These are phyloP conservation scores for Beta corolliflora DNA, from an alignment of 179 eudicot species.

Conservation along the genomic window DNA sequence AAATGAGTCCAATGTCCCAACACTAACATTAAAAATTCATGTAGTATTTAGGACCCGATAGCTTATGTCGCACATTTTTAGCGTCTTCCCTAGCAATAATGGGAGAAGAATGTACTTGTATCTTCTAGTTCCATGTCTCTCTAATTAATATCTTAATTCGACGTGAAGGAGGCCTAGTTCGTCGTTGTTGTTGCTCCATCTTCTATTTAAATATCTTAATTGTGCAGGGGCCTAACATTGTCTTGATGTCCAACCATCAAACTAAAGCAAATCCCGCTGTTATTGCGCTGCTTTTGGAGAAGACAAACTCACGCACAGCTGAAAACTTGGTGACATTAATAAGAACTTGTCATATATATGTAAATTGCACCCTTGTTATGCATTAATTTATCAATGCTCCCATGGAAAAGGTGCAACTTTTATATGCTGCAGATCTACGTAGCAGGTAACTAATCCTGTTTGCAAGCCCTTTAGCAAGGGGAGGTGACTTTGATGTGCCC, in stretches of 20 bases:
- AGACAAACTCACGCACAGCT: conserved; percentile 60
- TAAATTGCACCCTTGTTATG: conserved; percentile 21
- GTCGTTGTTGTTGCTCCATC: neutral
- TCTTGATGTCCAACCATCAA: conserved; percentile 98
- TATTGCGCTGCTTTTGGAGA: conserved; percentile 83
- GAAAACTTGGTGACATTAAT: conserved; percentile 66
- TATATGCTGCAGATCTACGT: conserved; percentile 68
- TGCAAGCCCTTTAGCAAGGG: conserved; percentile 99
- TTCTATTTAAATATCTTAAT: conserved; percentile 2
- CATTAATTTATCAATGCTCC: conserved; percentile 19
- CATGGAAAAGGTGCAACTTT: conserved; percentile 27
- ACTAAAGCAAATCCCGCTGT: conserved; percentile 98
- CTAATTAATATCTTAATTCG: neutral
- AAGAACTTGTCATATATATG: conserved; percentile 16
- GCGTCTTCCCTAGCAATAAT: neutral
- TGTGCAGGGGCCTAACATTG: conserved; percentile 84
- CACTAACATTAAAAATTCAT: too few relatives aligned
- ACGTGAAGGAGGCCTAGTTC: neutral
- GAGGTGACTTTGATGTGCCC: conserved; percentile 52
- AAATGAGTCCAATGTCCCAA: too few relatives aligned
- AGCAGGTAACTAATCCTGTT: conserved; percentile 92
- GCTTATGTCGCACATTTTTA: too few relatives aligned
- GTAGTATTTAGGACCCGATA: too few relatives aligned
- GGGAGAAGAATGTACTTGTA: neutral
- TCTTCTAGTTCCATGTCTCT: neutral